Evolutionary conservation across 2,329 filamentous ascomycete species (phyloP), one percentile per base, ranked within the genome.

Genomic region (Cercospora janseana): DNA sequence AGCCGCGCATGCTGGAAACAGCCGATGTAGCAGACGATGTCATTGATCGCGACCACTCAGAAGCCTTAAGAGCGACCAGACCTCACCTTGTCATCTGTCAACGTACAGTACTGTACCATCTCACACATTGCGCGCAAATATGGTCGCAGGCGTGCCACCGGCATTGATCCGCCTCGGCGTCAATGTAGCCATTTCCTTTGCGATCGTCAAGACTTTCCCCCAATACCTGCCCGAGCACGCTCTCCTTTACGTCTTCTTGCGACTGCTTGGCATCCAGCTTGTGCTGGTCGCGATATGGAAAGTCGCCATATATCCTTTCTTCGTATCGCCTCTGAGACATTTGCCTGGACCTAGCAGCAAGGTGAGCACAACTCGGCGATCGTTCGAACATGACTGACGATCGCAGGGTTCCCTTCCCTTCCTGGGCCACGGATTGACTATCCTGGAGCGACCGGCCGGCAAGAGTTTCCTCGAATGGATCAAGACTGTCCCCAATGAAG

Each of bases 401-500:
- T 9, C 3, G 7, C 21, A 64, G 59, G 60, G 60, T 38, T 49
- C 41, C 21, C 47, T 43, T 3, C 58, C 57, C 12, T 13, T 74
- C 9, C 29, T 74, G 12, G 69, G 69, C 20, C 67, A 73, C 65
- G 68, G 66, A 4, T 46, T 64, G 7, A 56, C 62, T 4, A 60
- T 69, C 45, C 66, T 71, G 46, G 51, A 62, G 40, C 62, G 65
- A 18, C 68, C 70, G 2, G 59, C 64, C 4, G 69, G 70, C 6
- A 45, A 54, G 2, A 60, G 60, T 5, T 62, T 68, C 35, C 60
- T 70, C 6, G 55, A 60, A 26, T 65, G 69, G 56, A 65, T 73
- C 51, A 69, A 69, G 35, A 60, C 66, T 2, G 63, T 68, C 12
- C 67, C 69, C 5, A 70, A 73, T 46, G 63, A 72, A 5, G 71